Conservation (phyloP, 2,329 filamentous ascomycete genomes). For the Tolypocladium pustulatum region DNA sequence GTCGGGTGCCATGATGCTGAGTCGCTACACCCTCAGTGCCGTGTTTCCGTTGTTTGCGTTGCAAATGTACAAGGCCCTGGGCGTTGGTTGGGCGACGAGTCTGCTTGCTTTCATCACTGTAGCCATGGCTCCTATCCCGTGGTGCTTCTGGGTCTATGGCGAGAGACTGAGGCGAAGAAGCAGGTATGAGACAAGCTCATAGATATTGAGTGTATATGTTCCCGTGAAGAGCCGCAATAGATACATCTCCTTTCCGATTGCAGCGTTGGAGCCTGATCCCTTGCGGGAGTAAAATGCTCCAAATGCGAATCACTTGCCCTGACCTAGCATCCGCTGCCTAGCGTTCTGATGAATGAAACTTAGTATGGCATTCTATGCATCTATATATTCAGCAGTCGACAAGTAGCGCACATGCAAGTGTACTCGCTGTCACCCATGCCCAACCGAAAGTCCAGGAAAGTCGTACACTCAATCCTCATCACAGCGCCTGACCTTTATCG, state of each 20-base stretch:
- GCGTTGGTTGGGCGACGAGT: slow-evolving; percentile 33
- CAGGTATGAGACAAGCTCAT: slow-evolving; percentile 15
- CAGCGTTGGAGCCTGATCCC: neutral
- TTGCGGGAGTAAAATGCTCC: too few relatives aligned
- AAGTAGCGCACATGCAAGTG: neutral
- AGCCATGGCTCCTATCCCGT: slow-evolving; percentile 24
- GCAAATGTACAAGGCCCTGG: slow-evolving; percentile 27
- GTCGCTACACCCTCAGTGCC: slow-evolving; percentile 44
- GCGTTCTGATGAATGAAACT: too few relatives aligned
- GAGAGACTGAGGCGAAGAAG: slow-evolving; percentile 12
- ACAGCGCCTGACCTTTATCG: too few relatives aligned
- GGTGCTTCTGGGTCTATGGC: slow-evolving; percentile 15
- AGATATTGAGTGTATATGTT: neutral
- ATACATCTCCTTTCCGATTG: neutral
- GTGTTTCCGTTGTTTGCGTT: slow-evolving; percentile 37
- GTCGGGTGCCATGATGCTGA: slow-evolving; percentile 15
- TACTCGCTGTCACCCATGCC: neutral
- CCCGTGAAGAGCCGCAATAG: neutral
- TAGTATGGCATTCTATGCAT: neutral
- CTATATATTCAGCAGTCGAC: neutral
- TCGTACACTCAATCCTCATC: neutral
- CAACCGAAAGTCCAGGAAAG: neutral
- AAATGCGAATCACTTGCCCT: too few relatives aligned
- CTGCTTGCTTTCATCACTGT: slow-evolving; percentile 28
- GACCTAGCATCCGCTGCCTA: too few relatives aligned